These are phyloP conservation scores for Colletotrichum navitas DNA, from an alignment of 2,329 filamentous ascomycete genomes.

Conservation along the genomic window DNA sequence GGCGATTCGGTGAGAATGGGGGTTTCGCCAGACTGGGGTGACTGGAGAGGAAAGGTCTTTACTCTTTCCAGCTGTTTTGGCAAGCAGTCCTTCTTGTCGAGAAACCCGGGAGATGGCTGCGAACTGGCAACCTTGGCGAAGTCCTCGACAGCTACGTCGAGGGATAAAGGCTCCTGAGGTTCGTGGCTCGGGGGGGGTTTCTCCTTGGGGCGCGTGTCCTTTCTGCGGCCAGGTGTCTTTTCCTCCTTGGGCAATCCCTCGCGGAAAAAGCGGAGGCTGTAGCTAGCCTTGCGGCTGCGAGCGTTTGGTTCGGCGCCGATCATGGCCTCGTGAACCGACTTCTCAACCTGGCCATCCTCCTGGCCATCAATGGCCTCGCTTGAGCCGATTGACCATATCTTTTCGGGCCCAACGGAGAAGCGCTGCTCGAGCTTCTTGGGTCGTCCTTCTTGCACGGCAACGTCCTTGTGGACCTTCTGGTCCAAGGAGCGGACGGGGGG, in stretches of 20 bases:
- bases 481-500: constrained; percentile 41
- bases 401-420: constrained; percentile 63
- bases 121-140: constrained; percentile 35
- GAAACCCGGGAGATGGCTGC: constrained; percentile 43
- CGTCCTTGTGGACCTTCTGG: constrained; percentile 43
- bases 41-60: constrained; percentile 39
- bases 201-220: constrained; percentile 60
- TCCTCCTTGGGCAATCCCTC: constrained; percentile 73
- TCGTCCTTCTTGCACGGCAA: constrained; percentile 47
- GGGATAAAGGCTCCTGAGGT: constrained; percentile 35
- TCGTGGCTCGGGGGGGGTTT: constrained; percentile 56
- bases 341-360: constrained; percentile 70
- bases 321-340: constrained; percentile 73
- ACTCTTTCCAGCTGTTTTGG: constrained; percentile 33
- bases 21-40: constrained; percentile 36
- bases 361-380: constrained; percentile 59
- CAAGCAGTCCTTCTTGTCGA: constrained; percentile 43
- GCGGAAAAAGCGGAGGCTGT: constrained; percentile 76
- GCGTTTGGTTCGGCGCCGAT: constrained; percentile 72
- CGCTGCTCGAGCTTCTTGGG: constrained; percentile 58
- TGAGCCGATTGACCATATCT: constrained; percentile 73
- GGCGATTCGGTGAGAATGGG: constrained; percentile 41
- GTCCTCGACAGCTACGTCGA: constrained; percentile 41
- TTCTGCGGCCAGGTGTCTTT: constrained; percentile 60
- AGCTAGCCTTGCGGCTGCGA: constrained; percentile 76